Percentiles rank a stretch among this genome's conserved stretches.
These are phyloP conservation scores for Helicostylum pulchrum DNA, from an alignment of 192 early-diverging fungal species.

Conservation along the genomic window DNA sequence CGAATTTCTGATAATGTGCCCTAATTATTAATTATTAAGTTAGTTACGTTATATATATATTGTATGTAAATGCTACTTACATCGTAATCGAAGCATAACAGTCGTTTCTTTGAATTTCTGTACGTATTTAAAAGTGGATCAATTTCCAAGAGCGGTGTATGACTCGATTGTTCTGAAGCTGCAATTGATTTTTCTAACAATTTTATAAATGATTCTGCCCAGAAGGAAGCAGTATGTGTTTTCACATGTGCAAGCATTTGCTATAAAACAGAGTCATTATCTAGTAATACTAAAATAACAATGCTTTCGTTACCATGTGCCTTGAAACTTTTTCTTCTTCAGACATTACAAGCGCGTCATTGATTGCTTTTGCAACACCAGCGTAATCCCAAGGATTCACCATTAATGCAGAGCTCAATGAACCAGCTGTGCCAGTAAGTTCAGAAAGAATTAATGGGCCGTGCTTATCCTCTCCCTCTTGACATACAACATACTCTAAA, in stretches of 20 bases:
- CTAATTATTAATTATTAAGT: slow-evolving; percentile 33
- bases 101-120: slow-evolving; percentile 59
- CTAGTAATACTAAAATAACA: neutral
- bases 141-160: slow-evolving; percentile 41
- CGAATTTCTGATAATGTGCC: slow-evolving; percentile 92
- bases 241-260: slow-evolving; percentile 85
- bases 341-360: slow-evolving; percentile 68
- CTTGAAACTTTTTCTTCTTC: slow-evolving; percentile 61
- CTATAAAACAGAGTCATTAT: slow-evolving; percentile 18
- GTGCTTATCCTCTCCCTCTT: slow-evolving; percentile 77
- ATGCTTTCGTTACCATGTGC: slow-evolving; percentile 47
- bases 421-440: slow-evolving; percentile 93
- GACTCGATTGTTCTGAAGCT: slow-evolving; percentile 42
- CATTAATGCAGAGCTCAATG: slow-evolving; percentile 70
- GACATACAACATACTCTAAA: slow-evolving; percentile 93
- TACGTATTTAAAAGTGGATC: slow-evolving; percentile 45
- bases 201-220: slow-evolving; percentile 81
- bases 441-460: slow-evolving; percentile 91
- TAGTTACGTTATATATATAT: neutral
- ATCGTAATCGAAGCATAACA: slow-evolving; percentile 96
- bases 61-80: slow-evolving; percentile 32
- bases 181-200: slow-evolving; percentile 57
- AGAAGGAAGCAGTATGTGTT: slow-evolving; percentile 80
- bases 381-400: slow-evolving; percentile 89
- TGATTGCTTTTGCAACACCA: slow-evolving; percentile 76